Percentiles rank a stretch among this genome's conserved stretches.
Evolutionary conservation across 2,329 filamentous ascomycete species (phyloP).

Genomic region (Colletotrichum eremochloae): DNA sequence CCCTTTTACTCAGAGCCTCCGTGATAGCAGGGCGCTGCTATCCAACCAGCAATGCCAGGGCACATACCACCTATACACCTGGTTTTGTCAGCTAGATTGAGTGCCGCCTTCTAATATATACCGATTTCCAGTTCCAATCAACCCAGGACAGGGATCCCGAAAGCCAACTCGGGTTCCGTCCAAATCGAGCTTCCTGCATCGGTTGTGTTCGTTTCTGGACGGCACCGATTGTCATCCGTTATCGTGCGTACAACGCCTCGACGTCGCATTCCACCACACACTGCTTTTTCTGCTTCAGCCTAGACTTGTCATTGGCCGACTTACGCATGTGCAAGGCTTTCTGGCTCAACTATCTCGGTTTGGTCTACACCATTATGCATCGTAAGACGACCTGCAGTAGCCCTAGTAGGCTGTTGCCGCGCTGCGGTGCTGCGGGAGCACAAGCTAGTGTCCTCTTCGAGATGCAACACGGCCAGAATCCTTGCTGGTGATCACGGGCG

Average conservation of each 20-base stretch:
- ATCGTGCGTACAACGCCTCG: slow-evolving; percentile 8
- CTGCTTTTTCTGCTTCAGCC: background rate
- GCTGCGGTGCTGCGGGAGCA: slow-evolving; percentile 26
- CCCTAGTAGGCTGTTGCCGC: slow-evolving; percentile 20
- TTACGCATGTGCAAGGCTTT: slow-evolving; percentile 14
- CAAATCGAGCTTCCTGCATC: slow-evolving; percentile 30
- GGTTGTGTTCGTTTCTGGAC: slow-evolving; percentile 12
- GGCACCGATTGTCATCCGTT: slow-evolving; percentile 9
- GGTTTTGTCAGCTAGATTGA: background rate
- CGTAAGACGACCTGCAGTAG: slow-evolving; percentile 37
- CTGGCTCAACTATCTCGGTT: background rate
- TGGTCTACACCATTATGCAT: background rate
- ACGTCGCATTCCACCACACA: slow-evolving; percentile 8
- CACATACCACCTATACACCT: background rate
- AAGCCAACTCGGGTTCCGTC: background rate
- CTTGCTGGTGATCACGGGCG: slow-evolving; percentile 36
- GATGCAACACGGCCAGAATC: slow-evolving; percentile 24
- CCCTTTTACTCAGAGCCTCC: background rate
- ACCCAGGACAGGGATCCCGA: background rate
- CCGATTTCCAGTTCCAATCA: background rate
- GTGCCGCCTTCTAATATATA: slow-evolving; percentile 5
- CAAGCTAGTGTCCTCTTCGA: slow-evolving; percentile 20
- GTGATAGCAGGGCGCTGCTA: background rate
- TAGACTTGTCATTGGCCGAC: slow-evolving; percentile 7
- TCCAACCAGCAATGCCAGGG: slow-evolving; percentile 2